Conservation (phyloP, 2,329 filamentous ascomycete genomes). For the Colletotrichum sp. region DNA sequence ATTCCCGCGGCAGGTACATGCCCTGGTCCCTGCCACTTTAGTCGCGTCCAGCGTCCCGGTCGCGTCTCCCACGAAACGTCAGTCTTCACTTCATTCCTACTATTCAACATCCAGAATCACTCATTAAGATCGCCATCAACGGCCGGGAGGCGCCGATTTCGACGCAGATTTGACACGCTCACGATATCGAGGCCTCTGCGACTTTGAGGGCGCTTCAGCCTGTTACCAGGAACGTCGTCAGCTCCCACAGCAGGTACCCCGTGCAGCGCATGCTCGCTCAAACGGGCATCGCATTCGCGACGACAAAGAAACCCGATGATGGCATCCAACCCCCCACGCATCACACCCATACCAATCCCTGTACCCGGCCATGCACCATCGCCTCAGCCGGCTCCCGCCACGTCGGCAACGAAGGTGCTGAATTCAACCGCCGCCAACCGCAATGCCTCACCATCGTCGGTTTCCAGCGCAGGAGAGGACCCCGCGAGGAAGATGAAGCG, state of each 20-base stretch:
- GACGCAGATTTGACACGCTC: background rate
- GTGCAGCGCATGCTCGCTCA: background rate
- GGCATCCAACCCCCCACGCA: background rate
- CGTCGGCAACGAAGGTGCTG: background rate
- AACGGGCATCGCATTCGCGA: background rate
- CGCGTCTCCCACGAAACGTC: background rate
- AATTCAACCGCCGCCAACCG: background rate
- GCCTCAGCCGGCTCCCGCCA: background rate
- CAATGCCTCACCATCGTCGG: background rate
- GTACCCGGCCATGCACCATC: background rate
- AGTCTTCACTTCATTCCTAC: background rate
- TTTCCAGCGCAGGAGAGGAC: background rate
- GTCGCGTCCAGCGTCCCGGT: background rate
- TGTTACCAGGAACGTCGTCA: background rate
- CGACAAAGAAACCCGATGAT: background rate
- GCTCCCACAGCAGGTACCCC: background rate
- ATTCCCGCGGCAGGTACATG: background rate
- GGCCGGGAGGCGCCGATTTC: background rate
- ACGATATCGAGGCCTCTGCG: background rate
- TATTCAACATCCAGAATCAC: background rate
- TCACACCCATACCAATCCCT: background rate
- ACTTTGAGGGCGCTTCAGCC: background rate
- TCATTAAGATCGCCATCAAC: background rate
- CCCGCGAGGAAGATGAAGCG: conserved; percentile 10
- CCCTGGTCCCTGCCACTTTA: background rate